These are phyloP conservation scores for Paramecium pentaurelia DNA, from an alignment of 73 alveolate genomes.

Conservation along the genomic window DNA sequence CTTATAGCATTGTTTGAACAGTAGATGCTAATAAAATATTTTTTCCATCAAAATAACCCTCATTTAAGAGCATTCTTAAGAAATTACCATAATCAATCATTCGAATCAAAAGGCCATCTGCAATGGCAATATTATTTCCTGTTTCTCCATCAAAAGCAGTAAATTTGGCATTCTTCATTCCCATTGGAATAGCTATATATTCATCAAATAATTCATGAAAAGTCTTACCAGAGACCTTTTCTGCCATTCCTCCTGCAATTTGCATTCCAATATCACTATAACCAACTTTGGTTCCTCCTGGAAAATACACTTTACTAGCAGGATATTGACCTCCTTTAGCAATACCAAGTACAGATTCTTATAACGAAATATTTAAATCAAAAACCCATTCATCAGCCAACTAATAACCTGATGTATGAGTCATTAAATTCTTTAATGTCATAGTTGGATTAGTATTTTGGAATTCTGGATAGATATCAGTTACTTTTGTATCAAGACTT, in stretches of 20 bases:
- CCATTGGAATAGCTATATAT: not conserved
- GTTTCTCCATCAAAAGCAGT: constrained; percentile 10
- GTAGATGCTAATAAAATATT: not conserved
- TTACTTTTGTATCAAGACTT: not conserved
- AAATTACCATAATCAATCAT: constrained; percentile 14
- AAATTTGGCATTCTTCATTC: not conserved
- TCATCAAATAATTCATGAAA: not conserved
- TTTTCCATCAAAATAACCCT: not conserved
- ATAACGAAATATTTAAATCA: not conserved
- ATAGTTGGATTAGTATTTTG: not conserved
- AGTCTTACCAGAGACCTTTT: not conserved
- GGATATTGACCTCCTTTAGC: constrained; percentile 40
- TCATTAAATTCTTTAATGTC: constrained; percentile 27
- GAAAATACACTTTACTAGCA: not conserved
- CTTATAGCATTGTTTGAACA: not conserved
- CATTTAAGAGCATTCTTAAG: not conserved
- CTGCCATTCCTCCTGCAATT: constrained; percentile 32
- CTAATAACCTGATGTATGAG: constrained; percentile 20
- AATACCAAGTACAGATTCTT: not conserved
- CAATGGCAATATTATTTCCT: not conserved
- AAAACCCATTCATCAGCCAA: constrained; percentile 31
- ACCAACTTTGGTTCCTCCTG: not conserved
- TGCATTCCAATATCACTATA: not conserved
- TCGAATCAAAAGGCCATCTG: not conserved
- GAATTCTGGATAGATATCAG: not conserved